These are phyloP conservation scores for Gastrolobium villosum DNA, from an alignment of 306 rosid species.

Conservation along the genomic window DNA sequence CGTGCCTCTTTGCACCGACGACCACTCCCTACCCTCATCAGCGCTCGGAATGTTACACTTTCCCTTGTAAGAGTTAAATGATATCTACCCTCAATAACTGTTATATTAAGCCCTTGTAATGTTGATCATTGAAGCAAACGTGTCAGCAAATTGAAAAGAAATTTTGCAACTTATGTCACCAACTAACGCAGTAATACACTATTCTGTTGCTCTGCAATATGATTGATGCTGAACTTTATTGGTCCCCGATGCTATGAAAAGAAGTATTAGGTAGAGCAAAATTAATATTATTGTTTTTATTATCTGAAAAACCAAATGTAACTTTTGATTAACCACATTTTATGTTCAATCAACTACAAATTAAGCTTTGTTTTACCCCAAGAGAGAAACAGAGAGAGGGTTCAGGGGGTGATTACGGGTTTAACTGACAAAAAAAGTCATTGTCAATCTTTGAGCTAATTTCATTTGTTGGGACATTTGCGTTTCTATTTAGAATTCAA, in stretches of 20 bases:
- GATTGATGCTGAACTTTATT: constrained; percentile 42
- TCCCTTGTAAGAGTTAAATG: too few relatives aligned
- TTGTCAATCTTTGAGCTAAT: not conserved
- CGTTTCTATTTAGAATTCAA: not conserved
- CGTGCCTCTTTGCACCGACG: too few relatives aligned
- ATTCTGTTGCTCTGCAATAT: constrained; percentile 34
- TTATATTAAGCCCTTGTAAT: constrained; percentile 6
- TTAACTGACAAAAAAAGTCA: not conserved
- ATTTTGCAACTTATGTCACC: constrained; percentile 31
- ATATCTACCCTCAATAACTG: constrained; percentile 29
- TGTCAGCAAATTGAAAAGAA: constrained; percentile 22
- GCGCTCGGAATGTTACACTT: too few relatives aligned
- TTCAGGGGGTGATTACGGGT: not conserved
- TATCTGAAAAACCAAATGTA: constrained; percentile 11
- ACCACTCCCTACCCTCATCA: too few relatives aligned
- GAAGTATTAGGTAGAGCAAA: constrained; percentile 37
- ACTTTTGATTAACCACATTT: constrained; percentile 21
- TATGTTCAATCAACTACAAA: constrained; percentile 9
- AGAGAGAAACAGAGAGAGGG: not conserved
- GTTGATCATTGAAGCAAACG: constrained; percentile 12
- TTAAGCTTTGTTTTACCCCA: not conserved
- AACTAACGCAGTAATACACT: constrained; percentile 21
- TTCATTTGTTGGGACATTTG: constrained; percentile 21
- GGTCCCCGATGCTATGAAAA: constrained; percentile 21
- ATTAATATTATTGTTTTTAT: constrained; percentile 3